Conservation (phyloP, 805 yeast species). For the Pichia paraexigua region DNA sequence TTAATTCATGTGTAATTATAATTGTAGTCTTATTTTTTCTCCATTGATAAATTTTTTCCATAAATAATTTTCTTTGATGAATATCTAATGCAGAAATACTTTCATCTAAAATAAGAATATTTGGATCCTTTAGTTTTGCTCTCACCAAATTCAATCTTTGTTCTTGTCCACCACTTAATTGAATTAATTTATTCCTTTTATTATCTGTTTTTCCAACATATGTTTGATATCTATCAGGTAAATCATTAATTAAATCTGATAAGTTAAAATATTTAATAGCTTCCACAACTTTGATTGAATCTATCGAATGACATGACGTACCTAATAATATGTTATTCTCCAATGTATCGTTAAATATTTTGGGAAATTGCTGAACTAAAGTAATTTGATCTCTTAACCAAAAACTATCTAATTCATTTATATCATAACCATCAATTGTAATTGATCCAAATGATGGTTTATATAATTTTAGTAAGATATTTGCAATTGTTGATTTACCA, state of each 20-base stretch:
- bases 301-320: slow-evolving; percentile 14
- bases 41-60: slow-evolving; percentile 48
- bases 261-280: slow-evolving; percentile 51
- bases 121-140: slow-evolving; percentile 65
- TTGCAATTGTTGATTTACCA: slow-evolving; percentile 81
- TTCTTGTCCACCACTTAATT: slow-evolving; percentile 84
- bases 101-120: slow-evolving; percentile 79
- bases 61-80: slow-evolving; percentile 35
- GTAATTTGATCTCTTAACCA: slow-evolving; percentile 62
- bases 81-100: slow-evolving; percentile 75
- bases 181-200: slow-evolving; percentile 13
- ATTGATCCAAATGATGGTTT: slow-evolving; percentile 47
- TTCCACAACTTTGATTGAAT: slow-evolving; percentile 24
- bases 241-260: slow-evolving; percentile 35
- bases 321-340: slow-evolving; percentile 47
- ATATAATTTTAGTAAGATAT: slow-evolving; percentile 56
- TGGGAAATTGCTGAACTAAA: slow-evolving; percentile 64
- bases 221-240: slow-evolving; percentile 52
- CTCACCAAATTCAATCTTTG: slow-evolving; percentile 83
- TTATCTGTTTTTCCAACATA: slow-evolving; percentile 26
- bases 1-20: slow-evolving; percentile 69
- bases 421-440: slow-evolving; percentile 43
- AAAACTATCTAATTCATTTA: slow-evolving; percentile 33
- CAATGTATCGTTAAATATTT: slow-evolving; percentile 57
- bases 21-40: slow-evolving; percentile 69